phyloP scores from a whole-genome alignment of 2,329 filamentous ascomycete species.

The Hymenoscyphus linearis region DNA sequence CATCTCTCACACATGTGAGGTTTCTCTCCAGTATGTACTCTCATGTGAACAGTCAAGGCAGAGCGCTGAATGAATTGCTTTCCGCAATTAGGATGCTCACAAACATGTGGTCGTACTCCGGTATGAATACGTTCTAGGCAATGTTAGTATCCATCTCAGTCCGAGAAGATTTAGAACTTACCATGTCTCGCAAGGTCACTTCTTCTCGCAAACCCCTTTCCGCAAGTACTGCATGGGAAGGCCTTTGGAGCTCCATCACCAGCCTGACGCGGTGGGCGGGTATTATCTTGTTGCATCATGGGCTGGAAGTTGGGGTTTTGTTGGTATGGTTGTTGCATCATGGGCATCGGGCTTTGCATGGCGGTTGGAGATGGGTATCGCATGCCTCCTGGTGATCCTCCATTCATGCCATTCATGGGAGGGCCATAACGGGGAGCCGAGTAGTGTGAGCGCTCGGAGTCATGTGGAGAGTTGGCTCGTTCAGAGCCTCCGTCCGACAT shows the following conservation, averaged over 20 bases:
- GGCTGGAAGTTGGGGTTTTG: conserved; percentile 28
- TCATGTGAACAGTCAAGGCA: conserved; percentile 88
- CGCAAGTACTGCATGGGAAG: conserved; percentile 84
- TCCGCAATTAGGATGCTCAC: conserved; percentile 80
- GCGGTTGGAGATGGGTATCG: conserved; percentile 33
- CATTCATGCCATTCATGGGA: conserved; percentile 30
- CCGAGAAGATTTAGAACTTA: conserved; percentile 44
- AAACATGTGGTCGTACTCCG: conserved; percentile 84
- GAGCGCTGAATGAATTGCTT: conserved; percentile 98
- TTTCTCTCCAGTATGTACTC: conserved; percentile 96
- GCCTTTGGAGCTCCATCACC: conserved; percentile 49
- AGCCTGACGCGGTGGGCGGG: conserved; percentile 14
- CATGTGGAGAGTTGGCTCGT: conserved; percentile 32
- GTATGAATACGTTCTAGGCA: conserved; percentile 85
- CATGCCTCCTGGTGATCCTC: conserved; percentile 23
- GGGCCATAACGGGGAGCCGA: conserved; percentile 26
- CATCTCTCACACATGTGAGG: conserved; percentile 97
- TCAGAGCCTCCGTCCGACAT: conserved; percentile 33
- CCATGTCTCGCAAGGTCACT: conserved; percentile 94
- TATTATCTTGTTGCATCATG: conserved; percentile 29
- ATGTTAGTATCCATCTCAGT: conserved; percentile 8
- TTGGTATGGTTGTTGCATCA: conserved; percentile 32
- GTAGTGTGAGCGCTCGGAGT: conserved; percentile 33
- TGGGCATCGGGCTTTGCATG: conserved; percentile 32
- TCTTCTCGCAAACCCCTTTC: conserved; percentile 85